Base-by-base conservation (phyloP, 768 basidiomycete genomes). In the Xerocomellus chrysenteron region DNA sequence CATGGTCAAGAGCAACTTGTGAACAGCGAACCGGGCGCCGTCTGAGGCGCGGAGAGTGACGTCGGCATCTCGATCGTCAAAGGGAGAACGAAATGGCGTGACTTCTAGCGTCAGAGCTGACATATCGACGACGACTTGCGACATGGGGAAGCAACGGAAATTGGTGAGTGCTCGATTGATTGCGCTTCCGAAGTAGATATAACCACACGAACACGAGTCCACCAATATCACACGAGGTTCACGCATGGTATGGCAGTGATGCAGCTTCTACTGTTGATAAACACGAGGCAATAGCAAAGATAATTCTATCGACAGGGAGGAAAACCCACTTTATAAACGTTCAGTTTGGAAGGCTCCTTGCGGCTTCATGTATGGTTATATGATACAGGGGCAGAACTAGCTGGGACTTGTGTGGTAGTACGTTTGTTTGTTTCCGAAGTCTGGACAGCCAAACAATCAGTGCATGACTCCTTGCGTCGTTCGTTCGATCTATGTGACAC, bases 31-130 rank as follows among this genome's bases (percentile, higher is more conserved):
- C 10, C 71, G 60, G 3, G 74, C 71, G 10, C 71, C 73, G 52
- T 82, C 79, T 2, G 69, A 62, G 9, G 78, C 74, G 37, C 73
- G 73, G 36, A 82, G 66, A 44, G 77, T 69, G 52, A 80, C 62
- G 57, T 81, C 78, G 10, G 76, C 76, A 26, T 75, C 72, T 24
- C 48, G 64, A 45, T 74, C 71, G 58, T 78, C 66, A 69, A 80
- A 76, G 30, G 71, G 68, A 56, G 80, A 60, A 24, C 62, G 57
- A 54, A 57, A 69, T 0, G 67, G 61, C 4, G 60, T 37, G 52
- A 66, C 57, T 54, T 71, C 67, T 43, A 73, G 61, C 0, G 69
- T 64, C 47, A 73, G 62, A 42, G 67, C 58, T n/a, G 71, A 54
- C 59, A 68, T 68, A 46, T 50, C 55, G 26, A 50, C 58, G 45